These are phyloP conservation scores for Thielaviopsis cerberus DNA, from an alignment of 2,329 filamentous ascomycete genomes.

Conservation along the genomic window DNA sequence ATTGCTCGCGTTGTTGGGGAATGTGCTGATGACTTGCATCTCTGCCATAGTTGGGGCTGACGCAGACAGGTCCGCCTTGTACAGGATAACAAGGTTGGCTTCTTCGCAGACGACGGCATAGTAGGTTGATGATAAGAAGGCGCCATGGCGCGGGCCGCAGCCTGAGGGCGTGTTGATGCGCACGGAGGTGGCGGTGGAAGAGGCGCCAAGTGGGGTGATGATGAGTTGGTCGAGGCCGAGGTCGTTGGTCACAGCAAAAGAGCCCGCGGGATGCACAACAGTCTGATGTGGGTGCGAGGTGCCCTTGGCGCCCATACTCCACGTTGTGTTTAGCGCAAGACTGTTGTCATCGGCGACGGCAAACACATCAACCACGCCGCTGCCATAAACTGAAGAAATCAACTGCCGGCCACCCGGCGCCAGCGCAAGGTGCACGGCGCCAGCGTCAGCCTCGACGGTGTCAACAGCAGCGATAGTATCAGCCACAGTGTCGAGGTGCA, in stretches of 20 bases:
- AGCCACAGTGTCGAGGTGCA: constrained; percentile 20
- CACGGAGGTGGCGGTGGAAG: constrained; percentile 22
- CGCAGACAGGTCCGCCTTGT: constrained; percentile 18
- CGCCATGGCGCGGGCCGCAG: constrained; percentile 30
- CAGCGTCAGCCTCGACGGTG: constrained; percentile 18
- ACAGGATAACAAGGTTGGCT: constrained; percentile 12
- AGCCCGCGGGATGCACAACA: constrained; percentile 29
- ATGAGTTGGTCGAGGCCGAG: constrained; percentile 31
- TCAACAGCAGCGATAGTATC: constrained; percentile 21
- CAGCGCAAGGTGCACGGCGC: constrained; percentile 18
- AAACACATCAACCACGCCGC: constrained; percentile 17
- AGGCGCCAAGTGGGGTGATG: constrained; percentile 26
- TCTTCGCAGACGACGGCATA: constrained; percentile 14
- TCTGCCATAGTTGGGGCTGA: background rate
- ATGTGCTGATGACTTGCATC: constrained; percentile 1
- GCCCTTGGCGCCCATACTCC: constrained; percentile 18
- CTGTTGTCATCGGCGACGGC: constrained; percentile 17
- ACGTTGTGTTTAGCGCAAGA: constrained; percentile 1
- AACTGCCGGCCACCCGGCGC: background rate
- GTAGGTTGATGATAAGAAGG: constrained; percentile 8
- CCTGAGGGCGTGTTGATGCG: constrained; percentile 19
- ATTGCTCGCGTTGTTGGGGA: background rate
- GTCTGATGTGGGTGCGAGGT: constrained; percentile 28
- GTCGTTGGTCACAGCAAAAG: constrained; percentile 30
- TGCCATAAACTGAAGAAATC: constrained; percentile 9